Percentiles rank a stretch among this genome's conserved stretches.
phyloP scores from a whole-genome alignment of 2,329 filamentous ascomycete genomes.

The Talaromyces sp. region DNA sequence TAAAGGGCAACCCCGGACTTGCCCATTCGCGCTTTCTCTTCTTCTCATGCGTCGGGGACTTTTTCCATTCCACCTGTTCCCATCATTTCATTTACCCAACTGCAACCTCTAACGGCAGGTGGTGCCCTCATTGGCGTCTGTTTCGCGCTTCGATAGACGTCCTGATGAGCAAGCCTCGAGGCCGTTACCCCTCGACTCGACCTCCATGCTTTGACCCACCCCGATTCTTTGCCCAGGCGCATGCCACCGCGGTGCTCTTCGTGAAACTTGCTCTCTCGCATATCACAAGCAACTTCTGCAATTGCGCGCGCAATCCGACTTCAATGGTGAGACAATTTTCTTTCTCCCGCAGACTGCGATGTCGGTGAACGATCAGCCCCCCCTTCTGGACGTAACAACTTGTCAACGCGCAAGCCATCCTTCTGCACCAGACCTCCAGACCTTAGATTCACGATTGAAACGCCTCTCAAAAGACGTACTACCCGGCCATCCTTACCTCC shows the following conservation, averaged over 20 bases:
- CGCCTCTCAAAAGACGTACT: conserved; percentile 46
- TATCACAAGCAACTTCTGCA: neutral
- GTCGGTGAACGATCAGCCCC: conserved; percentile 40
- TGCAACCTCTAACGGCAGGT: neutral
- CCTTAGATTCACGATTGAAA: conserved; percentile 41
- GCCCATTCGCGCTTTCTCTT: conserved; percentile 4
- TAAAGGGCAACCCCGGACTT: conserved; percentile 16
- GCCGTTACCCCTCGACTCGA: conserved; percentile 19
- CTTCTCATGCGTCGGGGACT: neutral
- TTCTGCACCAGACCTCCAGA: conserved; percentile 28
- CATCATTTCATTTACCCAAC: neutral
- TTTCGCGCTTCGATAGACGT: conserved; percentile 14
- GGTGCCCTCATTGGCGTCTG: neutral
- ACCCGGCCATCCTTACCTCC: conserved; percentile 48
- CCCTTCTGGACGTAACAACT: conserved; percentile 30
- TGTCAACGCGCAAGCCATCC: conserved; percentile 25
- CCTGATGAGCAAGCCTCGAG: conserved; percentile 18
- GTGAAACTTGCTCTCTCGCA: conserved; percentile 14
- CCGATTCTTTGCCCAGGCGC: conserved; percentile 8
- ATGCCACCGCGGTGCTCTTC: conserved; percentile 7
- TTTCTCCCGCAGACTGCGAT: conserved; percentile 38
- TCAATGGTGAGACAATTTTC: conserved; percentile 19
- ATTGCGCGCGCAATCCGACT: conserved; percentile 1
- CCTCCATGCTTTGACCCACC: conserved; percentile 22
- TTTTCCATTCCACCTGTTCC: neutral